Evolutionary conservation across 2,329 filamentous ascomycete genomes (phyloP).

Genomic region (Cercospora beticola): DNA sequence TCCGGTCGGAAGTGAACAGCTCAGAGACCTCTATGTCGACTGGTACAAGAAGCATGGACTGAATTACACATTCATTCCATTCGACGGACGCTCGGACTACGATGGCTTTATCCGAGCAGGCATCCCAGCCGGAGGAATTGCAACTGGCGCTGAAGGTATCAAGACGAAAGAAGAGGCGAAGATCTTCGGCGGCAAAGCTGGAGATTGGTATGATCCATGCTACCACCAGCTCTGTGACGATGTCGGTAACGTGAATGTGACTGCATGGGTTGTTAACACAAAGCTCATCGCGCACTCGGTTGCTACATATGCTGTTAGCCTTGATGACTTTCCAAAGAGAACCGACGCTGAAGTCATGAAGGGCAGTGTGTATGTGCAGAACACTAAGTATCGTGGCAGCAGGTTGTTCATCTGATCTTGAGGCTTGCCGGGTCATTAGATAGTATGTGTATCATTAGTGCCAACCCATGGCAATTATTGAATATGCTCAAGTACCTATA

Average conservation of each 20-base stretch:
- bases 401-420: constrained; percentile 22
- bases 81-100: constrained; percentile 28
- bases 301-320: constrained; percentile 66
- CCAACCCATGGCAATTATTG: background rate
- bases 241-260: constrained; percentile 51
- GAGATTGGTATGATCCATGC: constrained; percentile 42
- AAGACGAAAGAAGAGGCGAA: constrained; percentile 67
- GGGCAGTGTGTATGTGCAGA: constrained; percentile 15
- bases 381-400: constrained; percentile 25
- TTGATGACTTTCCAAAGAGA: constrained; percentile 56
- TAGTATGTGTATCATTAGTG: background rate
- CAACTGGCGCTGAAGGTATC: constrained; percentile 58
- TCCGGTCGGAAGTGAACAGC: constrained; percentile 23
- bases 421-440: background rate
- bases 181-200: constrained; percentile 68
- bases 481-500: background rate
- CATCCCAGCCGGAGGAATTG: constrained; percentile 28
- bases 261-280: constrained; percentile 56
- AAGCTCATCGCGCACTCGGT: constrained; percentile 68
- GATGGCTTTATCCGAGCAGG: constrained; percentile 28
- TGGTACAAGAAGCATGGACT: constrained; percentile 25
- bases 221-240: constrained; percentile 42
- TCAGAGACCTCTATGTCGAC: constrained; percentile 25
- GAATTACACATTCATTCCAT: constrained; percentile 28
- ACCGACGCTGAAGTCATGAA: constrained; percentile 7